Conservation (phyloP, 371 early-diverging fungal species). For the Mucor racemosus region DNA sequence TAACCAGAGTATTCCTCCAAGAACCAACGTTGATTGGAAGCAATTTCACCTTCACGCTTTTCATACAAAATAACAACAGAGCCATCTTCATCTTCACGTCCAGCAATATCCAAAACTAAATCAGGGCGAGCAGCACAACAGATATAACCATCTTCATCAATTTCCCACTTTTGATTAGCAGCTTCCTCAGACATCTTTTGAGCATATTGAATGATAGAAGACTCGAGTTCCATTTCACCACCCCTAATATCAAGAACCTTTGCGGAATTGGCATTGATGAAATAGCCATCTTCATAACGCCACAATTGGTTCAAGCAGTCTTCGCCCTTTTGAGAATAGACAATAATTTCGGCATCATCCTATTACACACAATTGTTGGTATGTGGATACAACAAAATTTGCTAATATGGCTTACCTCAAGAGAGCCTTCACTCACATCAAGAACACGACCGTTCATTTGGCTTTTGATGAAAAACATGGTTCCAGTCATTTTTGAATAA, state of each 20-base stretch:
- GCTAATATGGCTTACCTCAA: conserved; percentile 20
- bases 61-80: conserved; percentile 35
- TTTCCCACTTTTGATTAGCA: conserved; percentile 41
- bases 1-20: conserved; percentile 21
- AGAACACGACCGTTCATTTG: conserved; percentile 38
- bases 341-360: conserved; percentile 34
- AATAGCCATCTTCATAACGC: conserved; percentile 35
- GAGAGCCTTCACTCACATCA: conserved; percentile 36
- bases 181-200: conserved; percentile 36
- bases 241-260: conserved; percentile 39
- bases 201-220: conserved; percentile 34
- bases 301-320: conserved; percentile 36
- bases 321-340: conserved; percentile 32
- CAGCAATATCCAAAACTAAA: conserved; percentile 41
- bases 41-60: conserved; percentile 36
- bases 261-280: conserved; percentile 40
- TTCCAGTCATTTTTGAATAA: conserved; percentile 5
- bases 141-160: conserved; percentile 39
- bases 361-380: background rate
- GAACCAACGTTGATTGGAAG: conserved; percentile 39
- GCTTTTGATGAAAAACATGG: conserved; percentile 28
- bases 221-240: conserved; percentile 37
- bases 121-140: conserved; percentile 28
- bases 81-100: conserved; percentile 32
- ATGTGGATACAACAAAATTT: background rate